Evolutionary conservation across 78 protist species (phyloP), one percentile per base, ranked within the genome.

Genomic region (Isochrysis galbana): DNA sequence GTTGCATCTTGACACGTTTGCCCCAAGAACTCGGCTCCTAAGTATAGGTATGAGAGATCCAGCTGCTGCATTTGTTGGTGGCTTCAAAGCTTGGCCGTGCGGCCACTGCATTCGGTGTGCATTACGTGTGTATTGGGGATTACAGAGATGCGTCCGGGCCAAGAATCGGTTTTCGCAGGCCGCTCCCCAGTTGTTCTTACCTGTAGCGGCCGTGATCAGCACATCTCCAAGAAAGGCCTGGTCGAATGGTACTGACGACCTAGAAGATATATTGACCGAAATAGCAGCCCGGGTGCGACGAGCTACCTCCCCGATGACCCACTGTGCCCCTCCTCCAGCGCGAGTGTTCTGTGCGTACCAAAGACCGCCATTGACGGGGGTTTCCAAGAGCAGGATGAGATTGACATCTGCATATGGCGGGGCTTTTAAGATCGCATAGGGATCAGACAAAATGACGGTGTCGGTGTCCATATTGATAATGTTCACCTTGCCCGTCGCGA

Each of bases 281-380:
- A 72, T 3, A 23, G 36, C 42, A 5, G 32, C n/a, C 42, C 3
- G 22, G 42, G 82, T 72, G 82, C 82, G 82, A 5, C 82, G 82
- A 5, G 82, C 82, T 19, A 72, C 82, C 42, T 72, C 82, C n/a
- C 46, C 82, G 82, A 72, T 36, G 82, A 72, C 42, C 82, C 82
- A 72, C 36, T 72, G 82, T 3, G 82, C 36, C 21, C 42, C 42
- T 5, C 32, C 82, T 38, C 82, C 82, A 22, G 36, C 82, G 42
- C n/a, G 2, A 17, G 82, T 72, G 82, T 36, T 19, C 44, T 72
- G 82, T 42, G 42, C 82, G 42, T 72, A 72, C 82, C 82, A 72
- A 38, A 72, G 2, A 3, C 82, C 82, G 36, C 82, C 82, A 42
- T 72, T 72, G 82, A 36, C 42, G n/a, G 82, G 82, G n/a, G 5